Percentiles rank a stretch among this genome's conserved stretches.
These are phyloP conservation scores for Fusarium nematophilum DNA, from an alignment of 2,329 filamentous ascomycete genomes.

Conservation along the genomic window DNA sequence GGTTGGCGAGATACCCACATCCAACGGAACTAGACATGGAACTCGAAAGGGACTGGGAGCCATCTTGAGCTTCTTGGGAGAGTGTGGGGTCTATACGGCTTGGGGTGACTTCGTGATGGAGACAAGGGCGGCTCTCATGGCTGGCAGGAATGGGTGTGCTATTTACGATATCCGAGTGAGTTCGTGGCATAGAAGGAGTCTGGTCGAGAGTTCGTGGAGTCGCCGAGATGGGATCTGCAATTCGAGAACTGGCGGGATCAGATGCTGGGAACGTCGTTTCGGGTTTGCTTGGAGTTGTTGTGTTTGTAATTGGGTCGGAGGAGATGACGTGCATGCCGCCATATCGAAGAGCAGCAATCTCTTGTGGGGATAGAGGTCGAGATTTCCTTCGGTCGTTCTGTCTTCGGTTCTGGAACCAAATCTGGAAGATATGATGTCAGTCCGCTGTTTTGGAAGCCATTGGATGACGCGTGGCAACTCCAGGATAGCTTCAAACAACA, in stretches of 20 bases:
- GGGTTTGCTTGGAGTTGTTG: slow-evolving; percentile 40
- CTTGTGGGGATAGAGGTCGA: slow-evolving; percentile 81
- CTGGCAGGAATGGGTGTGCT: slow-evolving; percentile 41
- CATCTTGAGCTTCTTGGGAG: slow-evolving; percentile 45
- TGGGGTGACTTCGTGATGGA: slow-evolving; percentile 38
- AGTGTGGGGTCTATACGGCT: slow-evolving; percentile 43
- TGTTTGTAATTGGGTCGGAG: slow-evolving; percentile 54
- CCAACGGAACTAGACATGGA: slow-evolving; percentile 59
- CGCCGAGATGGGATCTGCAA: slow-evolving; percentile 38
- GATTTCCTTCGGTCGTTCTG: slow-evolving; percentile 94
- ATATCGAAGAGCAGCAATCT: slow-evolving; percentile 72
- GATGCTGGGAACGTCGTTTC: slow-evolving; percentile 44
- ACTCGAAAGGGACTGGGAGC: slow-evolving; percentile 48
- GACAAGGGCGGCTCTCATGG: slow-evolving; percentile 31
- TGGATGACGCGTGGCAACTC: slow-evolving; percentile 27
- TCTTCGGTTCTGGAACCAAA: slow-evolving; percentile 96
- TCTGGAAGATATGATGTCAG: slow-evolving; percentile 64
- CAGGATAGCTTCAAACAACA: background rate
- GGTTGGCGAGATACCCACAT: slow-evolving; percentile 67
- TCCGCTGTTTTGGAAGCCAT: slow-evolving; percentile 15
- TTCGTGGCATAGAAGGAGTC: slow-evolving; percentile 43
- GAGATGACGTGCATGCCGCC: slow-evolving; percentile 65
- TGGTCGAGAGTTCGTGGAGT: slow-evolving; percentile 40
- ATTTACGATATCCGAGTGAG: slow-evolving; percentile 39
- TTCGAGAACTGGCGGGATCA: slow-evolving; percentile 42